Evolutionary conservation across 2,329 filamentous ascomycete species (phyloP).

Genomic region (Verticillium albo-atrum): DNA sequence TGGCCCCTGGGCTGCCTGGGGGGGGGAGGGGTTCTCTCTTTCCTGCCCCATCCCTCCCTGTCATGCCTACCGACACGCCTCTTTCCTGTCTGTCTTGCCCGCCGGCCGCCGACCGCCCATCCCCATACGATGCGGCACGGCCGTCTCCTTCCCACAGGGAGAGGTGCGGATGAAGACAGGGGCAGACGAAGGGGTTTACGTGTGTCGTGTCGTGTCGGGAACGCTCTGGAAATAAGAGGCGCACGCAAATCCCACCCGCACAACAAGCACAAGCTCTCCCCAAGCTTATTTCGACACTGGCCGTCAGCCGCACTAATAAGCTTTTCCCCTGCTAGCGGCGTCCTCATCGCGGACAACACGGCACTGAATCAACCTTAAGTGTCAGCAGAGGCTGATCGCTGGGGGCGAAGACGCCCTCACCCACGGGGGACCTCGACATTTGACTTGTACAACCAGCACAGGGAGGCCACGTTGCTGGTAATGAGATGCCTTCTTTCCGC

Average conservation of each 20-base stretch:
- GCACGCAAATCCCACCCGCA: neutral
- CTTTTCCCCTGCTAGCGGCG: neutral
- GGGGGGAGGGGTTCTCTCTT: too few relatives aligned
- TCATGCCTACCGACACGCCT: neutral
- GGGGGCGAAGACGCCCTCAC: too few relatives aligned
- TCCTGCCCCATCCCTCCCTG: neutral
- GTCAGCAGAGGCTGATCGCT: neutral
- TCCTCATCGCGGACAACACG: neutral
- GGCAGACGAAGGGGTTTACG: conserved; percentile 5
- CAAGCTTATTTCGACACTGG: conserved; percentile 14
- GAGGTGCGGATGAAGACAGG: neutral
- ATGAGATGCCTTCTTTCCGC: too few relatives aligned
- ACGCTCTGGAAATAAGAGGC: neutral
- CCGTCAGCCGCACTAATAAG: neutral
- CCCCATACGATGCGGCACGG: too few relatives aligned
- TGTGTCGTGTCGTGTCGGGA: neutral
- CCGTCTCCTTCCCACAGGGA: neutral
- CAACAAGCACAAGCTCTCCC: neutral
- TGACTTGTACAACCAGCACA: too few relatives aligned
- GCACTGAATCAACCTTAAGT: neutral
- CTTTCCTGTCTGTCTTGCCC: neutral
- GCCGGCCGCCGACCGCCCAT: neutral
- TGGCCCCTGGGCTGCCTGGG: neutral
- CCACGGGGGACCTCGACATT: too few relatives aligned
- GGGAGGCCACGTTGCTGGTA: too few relatives aligned